phyloP scores from a whole-genome alignment of 805 yeast genomes.

The Metschnikowia corniflorae region DNA sequence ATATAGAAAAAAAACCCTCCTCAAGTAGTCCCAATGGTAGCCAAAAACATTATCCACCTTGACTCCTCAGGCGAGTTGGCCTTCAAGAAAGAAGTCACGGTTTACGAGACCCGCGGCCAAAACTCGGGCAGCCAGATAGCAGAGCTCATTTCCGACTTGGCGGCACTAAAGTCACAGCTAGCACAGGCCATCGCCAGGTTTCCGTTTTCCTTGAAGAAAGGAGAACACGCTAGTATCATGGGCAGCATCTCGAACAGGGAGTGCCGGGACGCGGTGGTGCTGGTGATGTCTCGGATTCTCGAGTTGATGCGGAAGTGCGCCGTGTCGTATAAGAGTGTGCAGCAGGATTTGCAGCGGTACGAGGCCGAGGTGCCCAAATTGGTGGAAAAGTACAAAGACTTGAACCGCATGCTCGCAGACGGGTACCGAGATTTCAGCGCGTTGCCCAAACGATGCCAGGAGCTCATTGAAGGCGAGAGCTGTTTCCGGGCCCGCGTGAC shows the following conservation, averaged over 20 bases:
- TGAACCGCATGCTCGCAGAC: slow-evolving; percentile 9
- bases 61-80: slow-evolving; percentile 9
- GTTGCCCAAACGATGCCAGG: slow-evolving; percentile 10
- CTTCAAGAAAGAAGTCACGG: slow-evolving; percentile 9
- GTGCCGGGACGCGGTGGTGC: slow-evolving; percentile 9
- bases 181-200: slow-evolving; percentile 6
- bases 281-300: slow-evolving; percentile 7
- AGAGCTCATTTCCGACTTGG: slow-evolving; percentile 7
- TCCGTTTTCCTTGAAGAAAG: slow-evolving; percentile 5
- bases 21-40: background rate
- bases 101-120: slow-evolving; percentile 1
- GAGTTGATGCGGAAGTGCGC: slow-evolving; percentile 10
- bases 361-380: slow-evolving; percentile 5
- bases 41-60: slow-evolving; percentile 4
- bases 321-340: slow-evolving; percentile 6
- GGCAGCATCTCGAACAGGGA: slow-evolving; percentile 5
- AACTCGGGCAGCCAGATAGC: slow-evolving; percentile 2
- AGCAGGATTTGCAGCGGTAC: slow-evolving; percentile 1
- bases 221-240: slow-evolving; percentile 1
- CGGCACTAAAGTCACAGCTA: slow-evolving; percentile 6
- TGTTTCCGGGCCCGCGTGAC: slow-evolving; percentile 13
- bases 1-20: background rate
- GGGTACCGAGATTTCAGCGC: slow-evolving; percentile 11
- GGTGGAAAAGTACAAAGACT: slow-evolving; percentile 6
- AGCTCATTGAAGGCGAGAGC: slow-evolving; percentile 11